These are phyloP conservation scores for Nyssa sinensis DNA, from an alignment of 148 eudicot species.

Conservation along the genomic window DNA sequence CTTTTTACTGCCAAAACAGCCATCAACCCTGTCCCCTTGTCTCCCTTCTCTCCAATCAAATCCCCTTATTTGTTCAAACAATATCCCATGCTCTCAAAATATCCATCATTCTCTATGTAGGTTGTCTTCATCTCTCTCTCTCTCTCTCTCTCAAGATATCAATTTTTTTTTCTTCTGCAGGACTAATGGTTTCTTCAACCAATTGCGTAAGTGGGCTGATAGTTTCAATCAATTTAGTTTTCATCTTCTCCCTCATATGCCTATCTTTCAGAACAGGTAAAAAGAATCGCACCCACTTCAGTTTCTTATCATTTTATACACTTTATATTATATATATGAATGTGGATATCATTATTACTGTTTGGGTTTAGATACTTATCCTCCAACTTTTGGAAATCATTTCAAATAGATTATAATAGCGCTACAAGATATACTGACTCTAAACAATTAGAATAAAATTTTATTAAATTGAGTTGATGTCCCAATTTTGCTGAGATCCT, in stretches of 20 bases:
- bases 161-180: neutral
- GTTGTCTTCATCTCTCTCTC: neutral
- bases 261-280: constrained; percentile 33
- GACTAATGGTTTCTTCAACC: neutral
- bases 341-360: too few relatives aligned
- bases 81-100: too few relatives aligned
- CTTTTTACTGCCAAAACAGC: neutral
- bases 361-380: too few relatives aligned
- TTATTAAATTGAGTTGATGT: too few relatives aligned
- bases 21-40: neutral
- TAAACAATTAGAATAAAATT: too few relatives aligned
- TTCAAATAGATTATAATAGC: too few relatives aligned
- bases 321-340: too few relatives aligned
- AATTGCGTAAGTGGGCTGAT: constrained; percentile 20
- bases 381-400: too few relatives aligned
- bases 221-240: constrained; percentile 6
- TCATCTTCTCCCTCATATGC: constrained; percentile 18
- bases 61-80: too few relatives aligned
- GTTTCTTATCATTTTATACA: neutral
- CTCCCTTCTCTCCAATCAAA: neutral
- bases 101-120: too few relatives aligned
- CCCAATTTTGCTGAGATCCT: too few relatives aligned
- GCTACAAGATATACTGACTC: too few relatives aligned
- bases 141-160: neutral
- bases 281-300: neutral